Evolutionary conservation across 2,329 filamentous ascomycete genomes (phyloP).

Genomic region (Cladophialophora psammophila): DNA sequence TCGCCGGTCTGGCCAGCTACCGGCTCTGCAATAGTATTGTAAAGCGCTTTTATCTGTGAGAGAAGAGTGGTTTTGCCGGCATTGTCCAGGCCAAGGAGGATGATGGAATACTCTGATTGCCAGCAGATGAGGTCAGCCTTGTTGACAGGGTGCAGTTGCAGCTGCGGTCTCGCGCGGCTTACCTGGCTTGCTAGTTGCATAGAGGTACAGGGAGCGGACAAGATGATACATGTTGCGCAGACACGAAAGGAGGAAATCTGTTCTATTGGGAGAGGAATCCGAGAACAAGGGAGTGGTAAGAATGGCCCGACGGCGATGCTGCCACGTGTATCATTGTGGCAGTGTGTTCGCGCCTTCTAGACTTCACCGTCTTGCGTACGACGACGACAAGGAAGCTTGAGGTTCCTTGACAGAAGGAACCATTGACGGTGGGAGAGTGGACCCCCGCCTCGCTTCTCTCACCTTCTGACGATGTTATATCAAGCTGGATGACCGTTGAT

Average conservation of each 20-base stretch:
- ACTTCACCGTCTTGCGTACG: background rate
- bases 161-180: slow-evolving; percentile 36
- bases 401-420: background rate
- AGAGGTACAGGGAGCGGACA: slow-evolving; percentile 90
- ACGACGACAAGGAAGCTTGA: background rate
- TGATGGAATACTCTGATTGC: slow-evolving; percentile 90
- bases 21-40: slow-evolving; percentile 61
- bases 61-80: slow-evolving; percentile 98
- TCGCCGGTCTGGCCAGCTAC: slow-evolving; percentile 47
- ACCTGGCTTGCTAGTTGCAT: slow-evolving; percentile 98
- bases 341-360: background rate
- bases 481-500: background rate
- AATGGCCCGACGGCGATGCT: slow-evolving; percentile 17
- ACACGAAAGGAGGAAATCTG: background rate
- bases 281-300: slow-evolving; percentile 17
- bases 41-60: slow-evolving; percentile 92
- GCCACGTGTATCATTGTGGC: slow-evolving; percentile 35
- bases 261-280: slow-evolving; percentile 2
- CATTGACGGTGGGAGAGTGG: background rate
- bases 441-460: background rate
- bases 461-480: background rate
- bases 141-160: background rate
- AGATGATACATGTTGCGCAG: slow-evolving; percentile 84
- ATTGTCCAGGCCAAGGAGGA: slow-evolving; percentile 96
- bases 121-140: background rate